Evolutionary conservation across 169 alveolate species (phyloP).

Genomic region (Miamiensis avidus): DNA sequence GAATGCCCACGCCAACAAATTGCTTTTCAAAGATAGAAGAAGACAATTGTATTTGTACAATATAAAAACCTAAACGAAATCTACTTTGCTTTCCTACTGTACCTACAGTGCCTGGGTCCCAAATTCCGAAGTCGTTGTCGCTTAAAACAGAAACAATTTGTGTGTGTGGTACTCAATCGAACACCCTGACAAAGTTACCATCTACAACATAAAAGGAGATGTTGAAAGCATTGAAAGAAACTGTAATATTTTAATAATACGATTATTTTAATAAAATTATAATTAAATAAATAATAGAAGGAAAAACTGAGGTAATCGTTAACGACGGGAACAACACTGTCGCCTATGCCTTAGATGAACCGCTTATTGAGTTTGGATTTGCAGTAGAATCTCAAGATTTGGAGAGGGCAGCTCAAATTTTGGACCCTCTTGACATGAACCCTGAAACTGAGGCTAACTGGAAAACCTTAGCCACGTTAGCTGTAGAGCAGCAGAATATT

Average conservation of each 20-base stretch:
- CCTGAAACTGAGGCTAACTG: slow-evolving; percentile 93
- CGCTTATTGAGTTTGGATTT: slow-evolving; percentile 90
- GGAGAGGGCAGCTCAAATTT: slow-evolving; percentile 88
- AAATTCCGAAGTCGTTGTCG: slow-evolving; percentile 93
- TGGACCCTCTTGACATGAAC: slow-evolving; percentile 85
- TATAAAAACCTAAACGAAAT: slow-evolving; percentile 80
- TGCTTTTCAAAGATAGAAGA: slow-evolving; percentile 91
- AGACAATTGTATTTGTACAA: slow-evolving; percentile 88
- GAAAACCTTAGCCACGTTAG: slow-evolving; percentile 89
- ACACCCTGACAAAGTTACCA: slow-evolving; percentile 92
- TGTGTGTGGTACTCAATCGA: slow-evolving; percentile 93
- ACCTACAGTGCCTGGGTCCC: slow-evolving; percentile 95
- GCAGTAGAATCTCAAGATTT: slow-evolving; percentile 88
- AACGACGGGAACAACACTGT: slow-evolving; percentile 85
- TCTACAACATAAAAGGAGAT: slow-evolving; percentile 92
- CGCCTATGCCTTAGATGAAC: slow-evolving; percentile 90
- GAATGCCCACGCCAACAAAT: slow-evolving; percentile 86
- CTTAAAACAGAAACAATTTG: slow-evolving; percentile 89
- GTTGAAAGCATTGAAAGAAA: slow-evolving; percentile 91
- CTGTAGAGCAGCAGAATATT: slow-evolving; percentile 85
- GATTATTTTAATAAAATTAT: not conserved
- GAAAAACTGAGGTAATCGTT: slow-evolving; percentile 90
- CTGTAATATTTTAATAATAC: slow-evolving; percentile 20
- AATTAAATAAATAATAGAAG: slow-evolving; percentile 41
- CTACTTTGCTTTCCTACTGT: slow-evolving; percentile 90